Conservation (phyloP, 2,329 filamentous ascomycete species). For the Colletotrichum liriopes region DNA sequence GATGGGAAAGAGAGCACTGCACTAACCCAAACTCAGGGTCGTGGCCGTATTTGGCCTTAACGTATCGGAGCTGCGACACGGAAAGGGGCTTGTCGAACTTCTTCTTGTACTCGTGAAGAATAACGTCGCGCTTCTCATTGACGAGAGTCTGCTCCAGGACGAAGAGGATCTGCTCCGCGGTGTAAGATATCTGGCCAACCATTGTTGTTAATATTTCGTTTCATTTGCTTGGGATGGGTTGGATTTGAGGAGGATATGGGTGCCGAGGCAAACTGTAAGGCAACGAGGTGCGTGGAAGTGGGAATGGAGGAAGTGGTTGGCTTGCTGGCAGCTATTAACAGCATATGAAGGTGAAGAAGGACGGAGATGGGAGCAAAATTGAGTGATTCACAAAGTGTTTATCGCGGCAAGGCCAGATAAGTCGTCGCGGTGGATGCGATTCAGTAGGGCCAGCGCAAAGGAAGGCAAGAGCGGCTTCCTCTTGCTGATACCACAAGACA, state of each 20-base stretch:
- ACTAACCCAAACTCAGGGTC: constrained; percentile 58
- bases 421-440: neutral
- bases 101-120: constrained; percentile 48
- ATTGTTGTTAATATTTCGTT: constrained; percentile 43
- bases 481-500: neutral
- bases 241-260: neutral
- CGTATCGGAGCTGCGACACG: constrained; percentile 54
- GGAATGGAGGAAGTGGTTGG: neutral
- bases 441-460: neutral
- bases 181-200: constrained; percentile 55
- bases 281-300: neutral
- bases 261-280: neutral
- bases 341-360: no score
- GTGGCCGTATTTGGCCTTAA: constrained; percentile 59
- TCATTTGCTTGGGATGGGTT: neutral
- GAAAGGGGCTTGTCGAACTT: constrained; percentile 51
- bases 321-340: neutral
- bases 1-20: neutral
- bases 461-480: neutral
- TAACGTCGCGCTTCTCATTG: constrained; percentile 47
- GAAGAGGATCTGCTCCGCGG: constrained; percentile 53
- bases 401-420: neutral
- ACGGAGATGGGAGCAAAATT: no score
- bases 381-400: neutral
- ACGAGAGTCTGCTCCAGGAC: constrained; percentile 51